phyloP scores from a whole-genome alignment of 2,329 filamentous ascomycete genomes.

The Myotisia sp. region DNA sequence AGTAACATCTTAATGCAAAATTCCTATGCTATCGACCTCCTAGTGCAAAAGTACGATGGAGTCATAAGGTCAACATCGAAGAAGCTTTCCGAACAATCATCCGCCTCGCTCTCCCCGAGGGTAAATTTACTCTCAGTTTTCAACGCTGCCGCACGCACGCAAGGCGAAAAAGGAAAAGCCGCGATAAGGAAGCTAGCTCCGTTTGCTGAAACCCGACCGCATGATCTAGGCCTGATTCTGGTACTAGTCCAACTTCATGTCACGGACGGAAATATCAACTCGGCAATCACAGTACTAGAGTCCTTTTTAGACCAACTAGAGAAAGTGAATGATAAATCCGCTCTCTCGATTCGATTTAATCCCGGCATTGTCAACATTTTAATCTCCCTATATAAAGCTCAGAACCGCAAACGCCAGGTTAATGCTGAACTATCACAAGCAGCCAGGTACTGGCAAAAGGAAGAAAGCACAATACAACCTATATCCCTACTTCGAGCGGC shows the following conservation, averaged over 20 bases:
- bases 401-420: slow-evolving; percentile 58
- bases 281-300: slow-evolving; percentile 63
- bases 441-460: slow-evolving; percentile 63
- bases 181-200: slow-evolving; percentile 56
- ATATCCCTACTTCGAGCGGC: slow-evolving; percentile 65
- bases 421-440: slow-evolving; percentile 64
- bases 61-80: slow-evolving; percentile 42
- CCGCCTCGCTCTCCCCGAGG: slow-evolving; percentile 36
- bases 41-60: slow-evolving; percentile 45
- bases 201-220: slow-evolving; percentile 57
- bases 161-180: slow-evolving; percentile 48
- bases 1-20: slow-evolving; percentile 40
- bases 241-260: slow-evolving; percentile 73
- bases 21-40: slow-evolving; percentile 42
- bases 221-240: slow-evolving; percentile 65
- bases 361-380: slow-evolving; percentile 72
- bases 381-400: slow-evolving; percentile 62
- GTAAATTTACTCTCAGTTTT: slow-evolving; percentile 46
- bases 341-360: slow-evolving; percentile 60
- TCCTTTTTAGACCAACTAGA: slow-evolving; percentile 61
- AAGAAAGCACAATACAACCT: slow-evolving; percentile 40
- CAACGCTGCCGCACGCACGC: slow-evolving; percentile 60
- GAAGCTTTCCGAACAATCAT: slow-evolving; percentile 34
- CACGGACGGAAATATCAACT: slow-evolving; percentile 52
- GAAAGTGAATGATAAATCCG: slow-evolving; percentile 39